These are phyloP conservation scores for Leccinum glutinopallens DNA, from an alignment of 1,284 basidiomycete species.

Conservation along the genomic window DNA sequence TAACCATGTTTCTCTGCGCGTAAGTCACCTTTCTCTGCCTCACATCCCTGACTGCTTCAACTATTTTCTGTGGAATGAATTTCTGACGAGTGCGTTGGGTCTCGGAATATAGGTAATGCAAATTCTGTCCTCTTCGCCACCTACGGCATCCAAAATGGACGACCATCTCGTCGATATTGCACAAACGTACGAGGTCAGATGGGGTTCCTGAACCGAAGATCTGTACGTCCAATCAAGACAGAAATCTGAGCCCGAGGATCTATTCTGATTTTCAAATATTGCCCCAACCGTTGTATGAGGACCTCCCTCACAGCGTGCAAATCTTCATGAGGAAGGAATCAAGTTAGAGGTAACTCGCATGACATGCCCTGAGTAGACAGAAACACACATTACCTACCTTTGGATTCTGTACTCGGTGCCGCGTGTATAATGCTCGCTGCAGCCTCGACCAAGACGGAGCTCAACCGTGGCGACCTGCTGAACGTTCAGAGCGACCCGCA, in stretches of 20 bases:
- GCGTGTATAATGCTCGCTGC: slow-evolving; percentile 67
- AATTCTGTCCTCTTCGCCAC: slow-evolving; percentile 51
- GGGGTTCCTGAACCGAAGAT: slow-evolving; percentile 65
- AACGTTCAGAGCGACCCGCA: not conserved
- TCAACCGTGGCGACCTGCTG: slow-evolving; percentile 41
- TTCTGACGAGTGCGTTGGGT: slow-evolving; percentile 9
- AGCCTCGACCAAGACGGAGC: slow-evolving; percentile 59
- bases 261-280: slow-evolving; percentile 3
- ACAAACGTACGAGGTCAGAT: slow-evolving; percentile 53
- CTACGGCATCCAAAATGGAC: slow-evolving; percentile 59
- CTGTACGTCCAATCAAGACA: slow-evolving; percentile 46
- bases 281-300: slow-evolving; percentile 53
- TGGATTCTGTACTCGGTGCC: slow-evolving; percentile 55
- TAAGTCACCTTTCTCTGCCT: slow-evolving; percentile 30
- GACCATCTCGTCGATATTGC: slow-evolving; percentile 57
- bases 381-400: slow-evolving; percentile 44
- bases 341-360: slow-evolving; percentile 8
- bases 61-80: not conserved
- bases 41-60: not conserved
- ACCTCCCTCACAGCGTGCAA: slow-evolving; percentile 55
- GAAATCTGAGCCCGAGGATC: not conserved
- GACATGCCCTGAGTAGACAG: slow-evolving; percentile 1
- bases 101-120: slow-evolving; percentile 47
- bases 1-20: slow-evolving; percentile 55
- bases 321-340: slow-evolving; percentile 42